phyloP scores from a whole-genome alignment of 2,329 filamentous ascomycete genomes.

The Emergomyces orientalis region DNA sequence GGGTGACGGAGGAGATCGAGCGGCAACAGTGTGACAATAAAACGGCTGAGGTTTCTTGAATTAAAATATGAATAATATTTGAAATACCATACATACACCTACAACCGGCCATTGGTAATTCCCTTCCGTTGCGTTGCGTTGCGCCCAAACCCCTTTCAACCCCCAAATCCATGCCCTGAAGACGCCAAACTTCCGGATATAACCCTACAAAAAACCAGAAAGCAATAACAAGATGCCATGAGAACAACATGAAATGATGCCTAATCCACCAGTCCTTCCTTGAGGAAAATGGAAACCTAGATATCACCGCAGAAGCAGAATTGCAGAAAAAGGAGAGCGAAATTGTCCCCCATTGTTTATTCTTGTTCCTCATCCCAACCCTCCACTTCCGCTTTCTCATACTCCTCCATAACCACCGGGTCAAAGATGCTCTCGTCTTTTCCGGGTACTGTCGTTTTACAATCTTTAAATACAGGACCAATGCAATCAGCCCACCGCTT shows the following conservation, averaged over 20 bases:
- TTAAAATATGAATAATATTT: neutral
- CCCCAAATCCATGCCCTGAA: neutral
- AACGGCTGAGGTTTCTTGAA: neutral
- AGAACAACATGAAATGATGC: neutral
- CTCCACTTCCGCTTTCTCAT: constrained; percentile 67
- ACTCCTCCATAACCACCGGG: constrained; percentile 58
- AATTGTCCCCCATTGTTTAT: constrained; percentile 24
- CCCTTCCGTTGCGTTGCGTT: neutral
- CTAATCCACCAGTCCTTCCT: neutral
- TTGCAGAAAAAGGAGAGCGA: constrained; percentile 3
- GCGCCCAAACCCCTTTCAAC: neutral
- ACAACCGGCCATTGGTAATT: neutral
- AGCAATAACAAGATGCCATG: neutral
- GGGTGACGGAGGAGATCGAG: neutral
- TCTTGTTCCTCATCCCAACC: constrained; percentile 74
- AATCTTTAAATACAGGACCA: constrained; percentile 79
- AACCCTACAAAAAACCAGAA: neutral
- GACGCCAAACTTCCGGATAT: neutral
- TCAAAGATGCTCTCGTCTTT: constrained; percentile 65
- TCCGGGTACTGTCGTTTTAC: constrained; percentile 64
- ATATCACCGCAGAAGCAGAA: neutral
- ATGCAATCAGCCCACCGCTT: constrained; percentile 86
- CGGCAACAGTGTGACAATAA: neutral
- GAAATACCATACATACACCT: neutral
- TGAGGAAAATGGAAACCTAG: neutral